Percentiles rank a stretch among this genome's conserved stretches.
Evolutionary conservation across 768 basidiomycete species (phyloP).

Genomic region (Candolleomyces efflorescens): DNA sequence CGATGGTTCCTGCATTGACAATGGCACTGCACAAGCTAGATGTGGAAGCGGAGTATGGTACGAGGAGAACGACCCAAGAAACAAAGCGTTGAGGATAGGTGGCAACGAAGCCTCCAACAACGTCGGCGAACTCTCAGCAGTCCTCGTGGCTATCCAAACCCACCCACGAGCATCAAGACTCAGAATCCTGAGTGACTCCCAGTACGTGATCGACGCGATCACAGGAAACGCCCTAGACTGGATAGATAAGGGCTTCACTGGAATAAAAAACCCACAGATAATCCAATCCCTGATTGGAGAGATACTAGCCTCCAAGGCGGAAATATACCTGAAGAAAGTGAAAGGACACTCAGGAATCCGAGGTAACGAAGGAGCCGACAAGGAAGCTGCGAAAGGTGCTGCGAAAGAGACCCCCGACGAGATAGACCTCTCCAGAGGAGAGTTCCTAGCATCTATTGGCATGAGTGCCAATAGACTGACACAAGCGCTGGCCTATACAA

Average conservation of each 20-base stretch:
- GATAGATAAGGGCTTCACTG: constrained; percentile 13
- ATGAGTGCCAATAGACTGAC: not conserved
- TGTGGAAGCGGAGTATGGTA: constrained; percentile 7
- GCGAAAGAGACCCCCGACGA: not conserved
- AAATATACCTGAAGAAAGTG: constrained; percentile 6
- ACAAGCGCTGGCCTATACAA: not conserved
- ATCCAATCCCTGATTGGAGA: not conserved
- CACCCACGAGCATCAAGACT: not conserved
- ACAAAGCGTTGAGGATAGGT: not conserved
- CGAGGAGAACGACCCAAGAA: not conserved
- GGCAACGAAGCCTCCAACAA: not conserved
- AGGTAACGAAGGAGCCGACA: constrained; percentile 16
- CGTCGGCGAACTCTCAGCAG: constrained; percentile 9
- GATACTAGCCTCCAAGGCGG: not conserved
- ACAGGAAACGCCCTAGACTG: constrained; percentile 1
- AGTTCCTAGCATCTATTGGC: not conserved
- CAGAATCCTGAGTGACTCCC: constrained; percentile 13
- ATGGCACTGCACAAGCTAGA: not conserved
- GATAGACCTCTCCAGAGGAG: not conserved
- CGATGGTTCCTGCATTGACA: constrained; percentile 9
- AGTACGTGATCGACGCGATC: constrained; percentile 11
- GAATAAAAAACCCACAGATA: not conserved
- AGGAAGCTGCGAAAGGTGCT: constrained; percentile 6
- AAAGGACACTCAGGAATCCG: constrained; percentile 13
- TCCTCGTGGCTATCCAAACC: not conserved